Evolutionary conservation across 371 early-diverging fungal species (phyloP).

Genomic region (Rhizomucor pusillus): DNA sequence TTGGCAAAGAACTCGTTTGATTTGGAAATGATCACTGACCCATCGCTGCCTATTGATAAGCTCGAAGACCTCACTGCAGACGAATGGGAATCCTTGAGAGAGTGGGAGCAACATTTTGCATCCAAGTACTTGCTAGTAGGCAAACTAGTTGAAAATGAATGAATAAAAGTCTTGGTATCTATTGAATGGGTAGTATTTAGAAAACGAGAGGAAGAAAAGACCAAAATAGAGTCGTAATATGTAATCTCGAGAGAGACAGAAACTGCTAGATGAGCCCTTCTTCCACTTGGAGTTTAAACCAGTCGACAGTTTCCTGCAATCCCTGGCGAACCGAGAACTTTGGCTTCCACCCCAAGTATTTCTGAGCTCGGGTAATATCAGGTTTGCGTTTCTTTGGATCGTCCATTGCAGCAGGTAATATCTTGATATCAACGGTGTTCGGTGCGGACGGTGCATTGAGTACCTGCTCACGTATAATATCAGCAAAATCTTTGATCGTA

Average conservation of each 20-base stretch:
- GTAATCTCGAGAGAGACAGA: too few relatives aligned
- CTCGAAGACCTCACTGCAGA: constrained; percentile 74
- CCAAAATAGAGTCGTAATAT: not conserved
- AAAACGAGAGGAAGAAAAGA: not conserved
- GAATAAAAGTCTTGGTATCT: constrained; percentile 6
- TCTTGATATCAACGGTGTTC: constrained; percentile 57
- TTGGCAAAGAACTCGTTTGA: constrained; percentile 92
- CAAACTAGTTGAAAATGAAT: constrained; percentile 61
- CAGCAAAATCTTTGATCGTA: constrained; percentile 80
- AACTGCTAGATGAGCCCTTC: constrained; percentile 34
- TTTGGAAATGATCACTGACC: constrained; percentile 65
- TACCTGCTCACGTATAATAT: constrained; percentile 70
- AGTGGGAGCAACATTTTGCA: constrained; percentile 76
- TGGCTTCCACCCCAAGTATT: constrained; percentile 74
- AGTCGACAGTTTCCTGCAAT: constrained; percentile 83
- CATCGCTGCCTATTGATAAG: constrained; percentile 76
- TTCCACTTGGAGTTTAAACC: constrained; percentile 57
- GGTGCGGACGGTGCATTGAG: constrained; percentile 35
- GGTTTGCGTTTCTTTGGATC: constrained; percentile 84
- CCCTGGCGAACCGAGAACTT: constrained; percentile 75
- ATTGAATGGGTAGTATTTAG: not conserved
- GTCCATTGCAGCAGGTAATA: constrained; percentile 70
- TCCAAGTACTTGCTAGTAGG: constrained; percentile 78
- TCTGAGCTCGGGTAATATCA: constrained; percentile 73
- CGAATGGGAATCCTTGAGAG: constrained; percentile 71